Evolutionary conservation across 176 grass and related monocot genomes (phyloP).

Genomic region (Pontederia crassipes): DNA sequence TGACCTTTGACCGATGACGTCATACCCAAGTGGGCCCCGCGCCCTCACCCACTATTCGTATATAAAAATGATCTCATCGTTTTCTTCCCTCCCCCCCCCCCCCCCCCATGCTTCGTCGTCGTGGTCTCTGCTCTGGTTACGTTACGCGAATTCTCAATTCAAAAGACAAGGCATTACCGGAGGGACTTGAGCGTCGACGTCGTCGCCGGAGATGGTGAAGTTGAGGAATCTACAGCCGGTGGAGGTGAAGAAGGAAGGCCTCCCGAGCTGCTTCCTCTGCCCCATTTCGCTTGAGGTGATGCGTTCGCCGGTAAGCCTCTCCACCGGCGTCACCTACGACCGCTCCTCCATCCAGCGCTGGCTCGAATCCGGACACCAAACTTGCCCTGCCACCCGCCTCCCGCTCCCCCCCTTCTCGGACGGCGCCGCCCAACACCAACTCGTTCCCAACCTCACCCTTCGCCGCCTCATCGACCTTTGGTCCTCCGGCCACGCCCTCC

Average conservation of each 20-base stretch:
- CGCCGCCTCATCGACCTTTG: constrained; percentile 6
- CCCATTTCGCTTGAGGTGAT: constrained; percentile 97
- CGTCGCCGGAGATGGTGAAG: constrained; percentile 32
- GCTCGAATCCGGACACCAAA: constrained; percentile 85
- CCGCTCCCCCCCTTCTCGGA: constrained; percentile 63
- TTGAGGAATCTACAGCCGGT: constrained; percentile 21
- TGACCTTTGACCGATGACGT: constrained; percentile 4
- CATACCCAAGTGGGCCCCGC: neutral
- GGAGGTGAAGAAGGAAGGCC: constrained; percentile 30
- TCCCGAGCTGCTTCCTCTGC: constrained; percentile 83
- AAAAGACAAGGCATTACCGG: neutral
- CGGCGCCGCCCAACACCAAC: constrained; percentile 61
- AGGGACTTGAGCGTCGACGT: neutral
- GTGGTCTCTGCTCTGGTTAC: neutral
- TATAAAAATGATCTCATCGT: no score
- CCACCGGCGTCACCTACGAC: constrained; percentile 94
- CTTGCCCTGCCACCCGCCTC: constrained; percentile 82
- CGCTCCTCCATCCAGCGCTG: constrained; percentile 77
- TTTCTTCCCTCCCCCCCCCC: no score
- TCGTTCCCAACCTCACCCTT: constrained; percentile 34
- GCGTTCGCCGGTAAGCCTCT: constrained; percentile 89
- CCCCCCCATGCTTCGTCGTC: no score
- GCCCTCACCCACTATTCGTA: no score
- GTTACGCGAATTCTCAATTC: no score
- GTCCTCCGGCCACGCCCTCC: constrained; percentile 5